Evolutionary conservation across 345 rosid species (phyloP), one percentile per base, ranked within the genome.

Genomic region (Bruguiera gymnorhiza): DNA sequence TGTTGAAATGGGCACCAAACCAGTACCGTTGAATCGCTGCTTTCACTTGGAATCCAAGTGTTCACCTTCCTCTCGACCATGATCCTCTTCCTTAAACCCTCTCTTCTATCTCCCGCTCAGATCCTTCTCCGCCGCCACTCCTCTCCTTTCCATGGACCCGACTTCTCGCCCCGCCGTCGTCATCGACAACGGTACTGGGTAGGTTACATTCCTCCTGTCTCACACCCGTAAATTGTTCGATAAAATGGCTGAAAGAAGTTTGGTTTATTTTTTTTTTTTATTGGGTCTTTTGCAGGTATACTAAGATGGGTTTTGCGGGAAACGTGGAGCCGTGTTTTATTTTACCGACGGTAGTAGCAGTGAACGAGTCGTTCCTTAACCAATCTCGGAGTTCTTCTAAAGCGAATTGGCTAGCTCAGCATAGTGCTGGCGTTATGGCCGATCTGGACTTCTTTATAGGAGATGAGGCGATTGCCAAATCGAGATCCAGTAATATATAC

Each of bases 161-260:
- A 79, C 94, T 53, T 83, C 88, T 72, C 92, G 99, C 53, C 98
- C 98, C 30, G 91, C 99, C 60, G 88, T 95, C 80, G 99, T 95
- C 79, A 90, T 95, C 82, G 99, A 95, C 82, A 90, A 86, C 72
- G 99, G 99, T 68, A 86, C 99, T 53, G 99, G 99, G 99, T 94
- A 85, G 23, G 62, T 69, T 48, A n/a, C 56, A 4, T 23, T 13
- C 39, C 1, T 27, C 27, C 27, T 54, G 54, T 43, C 10, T 20
- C 30, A 29, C 21, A 31, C 48, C 1, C 54, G 6, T 16, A 15
- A 67, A 11, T n/a, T 81, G 83, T 82, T 87, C 51, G 89, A 78
- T 64, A 72, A 81, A 84, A 76, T 85, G 72, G 68, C 32, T 43
- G 51, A 69, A 11, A 27, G 60, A 56, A 24, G 23, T 56, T 24